Conservation (phyloP, 164 flowering plant genomes). For the Macadamia tetraphylla region DNA sequence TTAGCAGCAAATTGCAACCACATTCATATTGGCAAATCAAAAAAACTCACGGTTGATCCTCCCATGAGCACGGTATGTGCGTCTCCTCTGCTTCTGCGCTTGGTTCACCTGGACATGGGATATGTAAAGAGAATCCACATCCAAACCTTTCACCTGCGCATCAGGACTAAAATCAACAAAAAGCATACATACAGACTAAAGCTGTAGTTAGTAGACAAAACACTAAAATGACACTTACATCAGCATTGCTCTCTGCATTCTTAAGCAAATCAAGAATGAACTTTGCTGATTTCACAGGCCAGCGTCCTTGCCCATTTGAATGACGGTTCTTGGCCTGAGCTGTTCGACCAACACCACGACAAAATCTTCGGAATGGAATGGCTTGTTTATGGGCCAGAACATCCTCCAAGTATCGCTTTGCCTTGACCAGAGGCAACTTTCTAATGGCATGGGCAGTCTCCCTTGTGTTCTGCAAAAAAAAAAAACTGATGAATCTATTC, state of each 20-base stretch:
- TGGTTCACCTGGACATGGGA: constrained; percentile 90
- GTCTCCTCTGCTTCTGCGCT: constrained; percentile 81
- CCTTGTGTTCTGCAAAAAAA: constrained; percentile 62
- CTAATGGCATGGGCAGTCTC: constrained; percentile 77
- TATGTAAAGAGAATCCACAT: constrained; percentile 65
- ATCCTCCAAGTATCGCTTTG: constrained; percentile 86
- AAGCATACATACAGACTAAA: not conserved
- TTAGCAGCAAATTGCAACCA: not conserved
- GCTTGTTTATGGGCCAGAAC: constrained; percentile 90
- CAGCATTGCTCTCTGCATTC: constrained; percentile 98
- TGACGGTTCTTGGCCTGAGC: constrained; percentile 93
- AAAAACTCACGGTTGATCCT: constrained; percentile 72
- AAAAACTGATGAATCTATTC: too few species aligned
- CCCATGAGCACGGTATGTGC: constrained; percentile 92
- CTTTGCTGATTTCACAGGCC: constrained; percentile 91
- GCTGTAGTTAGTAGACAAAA: not conserved
- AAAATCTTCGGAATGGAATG: constrained; percentile 85
- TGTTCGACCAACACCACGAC: constrained; percentile 94
- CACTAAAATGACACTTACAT: constrained; percentile 32
- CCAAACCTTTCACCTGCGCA: constrained; percentile 77
- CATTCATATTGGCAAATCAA: not conserved
- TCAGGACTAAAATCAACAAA: not conserved
- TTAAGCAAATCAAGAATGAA: constrained; percentile 82
- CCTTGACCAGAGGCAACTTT: constrained; percentile 71
- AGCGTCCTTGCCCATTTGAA: constrained; percentile 93